A percentile compares a stretch with the other conserved stretches of the same genome.
Evolutionary conservation across 75 land plant genomes (phyloP).

Genomic region (Pinus albicaulis): DNA sequence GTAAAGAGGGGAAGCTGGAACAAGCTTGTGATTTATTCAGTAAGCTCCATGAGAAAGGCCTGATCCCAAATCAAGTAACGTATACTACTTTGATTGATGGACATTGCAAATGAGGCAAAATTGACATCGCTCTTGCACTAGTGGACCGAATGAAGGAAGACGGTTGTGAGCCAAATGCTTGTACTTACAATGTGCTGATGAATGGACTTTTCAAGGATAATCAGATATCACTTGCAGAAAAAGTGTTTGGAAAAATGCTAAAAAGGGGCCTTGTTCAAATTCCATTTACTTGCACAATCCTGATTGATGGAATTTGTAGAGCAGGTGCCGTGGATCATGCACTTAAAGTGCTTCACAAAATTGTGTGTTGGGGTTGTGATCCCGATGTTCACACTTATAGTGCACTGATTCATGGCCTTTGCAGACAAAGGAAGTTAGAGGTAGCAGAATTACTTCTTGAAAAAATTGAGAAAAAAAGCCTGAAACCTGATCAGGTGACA

Average conservation of each 20-base stretch:
- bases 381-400: conserved; percentile 51
- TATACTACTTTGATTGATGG: conserved; percentile 76
- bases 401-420: conserved; percentile 39
- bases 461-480: conserved; percentile 37
- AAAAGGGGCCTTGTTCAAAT: conserved; percentile 28
- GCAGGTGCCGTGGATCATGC: conserved; percentile 41
- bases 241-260: conserved; percentile 29
- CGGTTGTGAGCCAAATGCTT: conserved; percentile 35
- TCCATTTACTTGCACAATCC: conserved; percentile 36
- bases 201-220: conserved; percentile 50
- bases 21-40: conserved; percentile 33
- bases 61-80: conserved; percentile 49
- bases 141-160: conserved; percentile 37
- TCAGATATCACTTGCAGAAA: conserved; percentile 25
- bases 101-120: conserved; percentile 38
- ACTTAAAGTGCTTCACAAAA: conserved; percentile 24
- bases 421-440: conserved; percentile 36
- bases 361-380: conserved; percentile 26
- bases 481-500: conserved; percentile 48
- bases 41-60: conserved; percentile 34
- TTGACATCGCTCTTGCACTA: conserved; percentile 32
- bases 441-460: conserved; percentile 43
- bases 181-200: conserved; percentile 46
- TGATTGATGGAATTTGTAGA: conserved; percentile 46
- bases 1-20: conserved; percentile 31